Conservation (phyloP, 2,329 filamentous ascomycete species). For the Pyrenophora seminiperda region DNA sequence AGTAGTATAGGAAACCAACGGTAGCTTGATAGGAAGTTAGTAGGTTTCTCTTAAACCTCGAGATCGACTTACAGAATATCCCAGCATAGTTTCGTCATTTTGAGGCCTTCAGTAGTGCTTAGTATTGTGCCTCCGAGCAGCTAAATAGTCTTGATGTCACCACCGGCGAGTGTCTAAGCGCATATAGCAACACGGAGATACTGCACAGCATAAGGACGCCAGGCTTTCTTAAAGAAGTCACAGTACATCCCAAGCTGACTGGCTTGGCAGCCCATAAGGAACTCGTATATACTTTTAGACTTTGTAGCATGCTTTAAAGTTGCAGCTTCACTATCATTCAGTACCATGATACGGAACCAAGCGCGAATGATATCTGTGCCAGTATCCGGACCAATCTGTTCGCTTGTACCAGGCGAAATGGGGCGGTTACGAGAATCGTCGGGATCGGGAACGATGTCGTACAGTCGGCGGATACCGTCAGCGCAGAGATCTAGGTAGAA, state of each 20-base stretch:
- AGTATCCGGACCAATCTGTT: constrained; percentile 12
- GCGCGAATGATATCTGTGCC: constrained; percentile 33
- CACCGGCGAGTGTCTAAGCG: constrained; percentile 32
- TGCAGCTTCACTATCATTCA: constrained; percentile 36
- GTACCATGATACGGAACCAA: constrained; percentile 40
- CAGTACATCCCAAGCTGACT: constrained; percentile 37
- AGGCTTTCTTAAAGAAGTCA: constrained; percentile 40
- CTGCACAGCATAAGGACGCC: constrained; percentile 35
- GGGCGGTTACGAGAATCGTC: constrained; percentile 11
- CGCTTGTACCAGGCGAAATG: constrained; percentile 7
- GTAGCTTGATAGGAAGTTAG: constrained; percentile 19
- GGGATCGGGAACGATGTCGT: constrained; percentile 34
- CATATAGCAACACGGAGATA: constrained; percentile 38
- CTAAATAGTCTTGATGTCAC: constrained; percentile 30
- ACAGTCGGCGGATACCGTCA: constrained; percentile 28
- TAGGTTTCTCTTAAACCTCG: not conserved
- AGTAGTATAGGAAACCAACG: constrained; percentile 37
- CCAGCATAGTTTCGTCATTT: constrained; percentile 38
- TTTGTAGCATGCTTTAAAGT: constrained; percentile 30
- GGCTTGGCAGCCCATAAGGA: constrained; percentile 29
- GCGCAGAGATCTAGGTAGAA: constrained; percentile 35
- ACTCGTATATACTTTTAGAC: constrained; percentile 30
- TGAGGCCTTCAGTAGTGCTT: constrained; percentile 28
- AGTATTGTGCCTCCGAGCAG: constrained; percentile 34
- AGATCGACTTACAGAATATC: constrained; percentile 33